phyloP scores from a whole-genome alignment of 2,329 filamentous ascomycete species.

The Polychaeton citri region DNA sequence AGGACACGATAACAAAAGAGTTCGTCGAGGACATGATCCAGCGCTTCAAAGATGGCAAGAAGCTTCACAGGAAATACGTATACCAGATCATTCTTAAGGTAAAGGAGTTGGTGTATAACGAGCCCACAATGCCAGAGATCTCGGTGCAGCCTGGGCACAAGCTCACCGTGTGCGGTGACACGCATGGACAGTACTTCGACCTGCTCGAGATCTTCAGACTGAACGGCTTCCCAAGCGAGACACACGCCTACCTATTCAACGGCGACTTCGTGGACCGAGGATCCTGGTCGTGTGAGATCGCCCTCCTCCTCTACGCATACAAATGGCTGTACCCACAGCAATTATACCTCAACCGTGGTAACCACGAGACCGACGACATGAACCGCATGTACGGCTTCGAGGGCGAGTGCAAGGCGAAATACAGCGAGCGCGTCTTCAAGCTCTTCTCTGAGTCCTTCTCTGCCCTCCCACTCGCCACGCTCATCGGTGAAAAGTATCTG shows the following conservation, averaged over 20 bases:
- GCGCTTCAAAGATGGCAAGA: conserved; percentile 91
- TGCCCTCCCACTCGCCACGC: conserved; percentile 76
- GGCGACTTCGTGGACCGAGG: conserved; percentile 97
- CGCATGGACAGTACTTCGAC: conserved; percentile 96
- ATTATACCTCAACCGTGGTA: conserved; percentile 94
- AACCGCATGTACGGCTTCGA: conserved; percentile 97
- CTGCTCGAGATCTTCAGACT: conserved; percentile 89
- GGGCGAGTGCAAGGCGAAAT: conserved; percentile 96
- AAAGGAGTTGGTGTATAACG: conserved; percentile 77
- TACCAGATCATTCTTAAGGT: conserved; percentile 91
- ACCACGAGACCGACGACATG: conserved; percentile 99
- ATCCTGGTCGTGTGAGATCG: conserved; percentile 97
- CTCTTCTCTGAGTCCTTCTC: conserved; percentile 98
- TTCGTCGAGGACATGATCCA: conserved; percentile 97
- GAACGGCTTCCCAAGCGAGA: conserved; percentile 72
- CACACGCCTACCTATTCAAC: conserved; percentile 93
- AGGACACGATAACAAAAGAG: conserved; percentile 79
- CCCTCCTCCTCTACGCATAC: conserved; percentile 83
- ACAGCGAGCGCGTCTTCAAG: conserved; percentile 91
- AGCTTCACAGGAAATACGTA: conserved; percentile 88
- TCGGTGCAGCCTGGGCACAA: conserved; percentile 63
- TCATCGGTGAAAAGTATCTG: conserved; percentile 82
- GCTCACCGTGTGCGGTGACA: conserved; percentile 93
- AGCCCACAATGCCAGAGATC: conserved; percentile 94
- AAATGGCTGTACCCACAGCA: conserved; percentile 76